Evolutionary conservation across 441 rosid species (phyloP).

Genomic region (Adansonia gregorii): DNA sequence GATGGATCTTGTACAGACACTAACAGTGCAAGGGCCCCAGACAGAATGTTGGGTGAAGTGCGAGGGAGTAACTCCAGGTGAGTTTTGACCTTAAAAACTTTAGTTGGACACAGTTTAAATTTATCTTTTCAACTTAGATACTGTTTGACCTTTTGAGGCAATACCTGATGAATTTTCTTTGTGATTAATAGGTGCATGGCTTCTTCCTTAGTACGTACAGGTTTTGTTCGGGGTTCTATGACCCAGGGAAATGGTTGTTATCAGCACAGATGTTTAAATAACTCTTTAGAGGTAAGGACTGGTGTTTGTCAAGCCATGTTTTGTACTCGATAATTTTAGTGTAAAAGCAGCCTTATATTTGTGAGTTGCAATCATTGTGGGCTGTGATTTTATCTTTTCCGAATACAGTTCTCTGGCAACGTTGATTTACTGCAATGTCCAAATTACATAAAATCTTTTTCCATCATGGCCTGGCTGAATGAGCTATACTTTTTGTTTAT

Average conservation of each 20-base stretch:
- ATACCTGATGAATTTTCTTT: conserved; percentile 34
- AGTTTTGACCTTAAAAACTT: conserved; percentile 31
- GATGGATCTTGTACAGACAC: conserved; percentile 98
- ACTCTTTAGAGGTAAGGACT: conserved; percentile 73
- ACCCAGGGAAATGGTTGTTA: conserved; percentile 98
- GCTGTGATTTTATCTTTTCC: not conserved
- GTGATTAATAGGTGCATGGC: conserved; percentile 76
- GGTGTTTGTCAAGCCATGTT: conserved; percentile 11
- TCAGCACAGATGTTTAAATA: conserved; percentile 87
- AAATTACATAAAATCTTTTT: not conserved
- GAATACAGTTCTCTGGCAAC: not conserved
- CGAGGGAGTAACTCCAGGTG: conserved; percentile 93
- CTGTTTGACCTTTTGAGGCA: not conserved
- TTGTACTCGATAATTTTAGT: not conserved
- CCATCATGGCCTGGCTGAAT: conserved; percentile 4
- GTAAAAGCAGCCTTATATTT: not conserved
- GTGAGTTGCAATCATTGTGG: not conserved
- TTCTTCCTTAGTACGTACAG: conserved; percentile 90
- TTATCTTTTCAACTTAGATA: not conserved
- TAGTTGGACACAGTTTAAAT: not conserved
- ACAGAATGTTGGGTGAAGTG: conserved; percentile 98
- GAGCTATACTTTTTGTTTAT: not conserved
- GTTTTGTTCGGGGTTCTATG: conserved; percentile 92
- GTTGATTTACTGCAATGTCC: not conserved
- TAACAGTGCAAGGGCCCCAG: conserved; percentile 93